Base-by-base conservation (phyloP, 352 stramenopile species). In the Phytopythium sindhum region DNA sequence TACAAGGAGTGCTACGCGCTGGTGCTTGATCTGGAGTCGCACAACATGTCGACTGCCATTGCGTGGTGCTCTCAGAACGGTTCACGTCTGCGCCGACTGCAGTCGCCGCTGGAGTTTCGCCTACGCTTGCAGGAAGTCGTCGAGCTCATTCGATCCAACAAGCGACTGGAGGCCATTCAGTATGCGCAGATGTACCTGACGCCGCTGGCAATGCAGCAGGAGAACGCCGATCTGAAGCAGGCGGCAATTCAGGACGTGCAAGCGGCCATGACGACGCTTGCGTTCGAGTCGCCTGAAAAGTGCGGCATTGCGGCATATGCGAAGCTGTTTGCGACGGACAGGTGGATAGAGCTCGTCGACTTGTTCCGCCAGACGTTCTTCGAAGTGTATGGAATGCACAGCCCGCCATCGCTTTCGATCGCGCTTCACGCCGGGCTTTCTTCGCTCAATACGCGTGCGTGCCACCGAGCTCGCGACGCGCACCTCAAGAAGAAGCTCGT, bases 111-210 rank as follows among this genome's bases (percentile, higher is more conserved):
- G n/a, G 83, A 92, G 57, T 91, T 95, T 42, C 79, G 81, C 11
- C 52, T 95, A 35, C 74, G 86, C 10, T 57, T 93, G 31, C 86
- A 95, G 63, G 80, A 88, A 60, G 90, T 93, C 63, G 69, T 95
- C 24, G 86, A 93, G 62, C 68, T 88, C n/a, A 81, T 93, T n/a
- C 86, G 86, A 53, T 73, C 74, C 4, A 74, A 75, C 55, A 84
- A 91, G 61, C 78, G 78, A 12, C 66, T 93, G n/a, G 78, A 90
- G 24, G 86, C 86, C 24, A 77, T 95, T 17, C 64, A 89, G 37
- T 90, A 93, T 33, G 86, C 86, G 5, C 86, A 83, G 58, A 42
- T 70, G 10, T 68, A 80, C 35, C 68, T 95, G 19, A 88, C 82
- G 14, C 82, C 84, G 2, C 72, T 91, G 26, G 84, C 81, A 4